These are phyloP conservation scores for Tricholoma flavovirens DNA, from an alignment of 768 basidiomycete genomes.

Conservation along the genomic window DNA sequence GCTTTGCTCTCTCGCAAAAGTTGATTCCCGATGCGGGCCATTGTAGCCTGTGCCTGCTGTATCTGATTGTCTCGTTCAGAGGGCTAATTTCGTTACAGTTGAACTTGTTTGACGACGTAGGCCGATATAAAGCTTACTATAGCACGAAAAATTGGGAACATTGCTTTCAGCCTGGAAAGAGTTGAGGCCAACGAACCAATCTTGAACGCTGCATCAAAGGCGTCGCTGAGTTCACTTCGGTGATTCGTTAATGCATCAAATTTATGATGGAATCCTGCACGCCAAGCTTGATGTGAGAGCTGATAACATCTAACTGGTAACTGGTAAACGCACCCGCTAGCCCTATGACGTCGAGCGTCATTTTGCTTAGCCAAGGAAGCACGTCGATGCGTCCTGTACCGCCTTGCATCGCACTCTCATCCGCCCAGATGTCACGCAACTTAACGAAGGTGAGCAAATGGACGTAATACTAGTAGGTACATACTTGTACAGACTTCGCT, in stretches of 20 bases:
- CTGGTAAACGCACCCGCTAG: conserved; percentile 48
- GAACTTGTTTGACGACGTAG: neutral
- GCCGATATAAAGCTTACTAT: conserved; percentile 21
- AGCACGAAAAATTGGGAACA: conserved; percentile 24
- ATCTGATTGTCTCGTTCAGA: conserved; percentile 11
- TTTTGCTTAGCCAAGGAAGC: conserved; percentile 56
- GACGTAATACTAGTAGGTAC: too few relatives aligned
- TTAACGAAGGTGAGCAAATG: conserved; percentile 9
- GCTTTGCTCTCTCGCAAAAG: conserved; percentile 37
- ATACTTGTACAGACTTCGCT: conserved; percentile 46
- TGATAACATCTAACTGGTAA: conserved; percentile 16
- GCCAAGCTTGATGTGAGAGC: conserved; percentile 20
- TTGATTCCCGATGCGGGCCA: conserved; percentile 34
- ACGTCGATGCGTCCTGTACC: conserved; percentile 43
- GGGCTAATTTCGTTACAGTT: conserved; percentile 4
- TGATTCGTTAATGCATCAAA: conserved; percentile 22
- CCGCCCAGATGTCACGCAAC: conserved; percentile 44
- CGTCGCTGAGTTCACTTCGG: conserved; percentile 40
- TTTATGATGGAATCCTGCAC: conserved; percentile 23
- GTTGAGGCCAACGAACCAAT: conserved; percentile 25
- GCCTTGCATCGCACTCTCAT: conserved; percentile 22
- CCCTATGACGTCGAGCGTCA: conserved; percentile 75
- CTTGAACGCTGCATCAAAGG: conserved; percentile 40
- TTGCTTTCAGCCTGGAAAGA: too few relatives aligned
- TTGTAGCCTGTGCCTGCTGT: conserved; percentile 24